Evolutionary conservation across 768 basidiomycete genomes (phyloP).

Genomic region (Hemileccinum impolitum): DNA sequence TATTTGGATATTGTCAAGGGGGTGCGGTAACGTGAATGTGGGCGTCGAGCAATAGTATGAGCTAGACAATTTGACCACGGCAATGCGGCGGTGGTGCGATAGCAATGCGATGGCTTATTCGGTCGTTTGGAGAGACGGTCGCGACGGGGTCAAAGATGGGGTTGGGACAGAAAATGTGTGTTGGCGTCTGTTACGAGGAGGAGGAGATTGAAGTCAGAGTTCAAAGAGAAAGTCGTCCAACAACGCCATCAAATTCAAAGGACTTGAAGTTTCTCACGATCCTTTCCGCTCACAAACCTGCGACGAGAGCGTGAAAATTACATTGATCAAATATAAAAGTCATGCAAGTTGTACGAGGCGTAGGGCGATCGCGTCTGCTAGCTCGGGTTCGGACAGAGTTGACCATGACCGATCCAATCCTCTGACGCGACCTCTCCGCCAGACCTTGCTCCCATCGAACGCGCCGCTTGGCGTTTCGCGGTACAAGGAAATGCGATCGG

Average conservation of each 20-base stretch:
- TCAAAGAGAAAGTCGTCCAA: conserved; percentile 20
- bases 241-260: conserved; percentile 28
- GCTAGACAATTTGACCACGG: conserved; percentile 18
- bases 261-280: conserved; percentile 23
- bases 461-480: conserved; percentile 35
- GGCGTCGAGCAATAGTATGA: conserved; percentile 11
- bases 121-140: conserved; percentile 11
- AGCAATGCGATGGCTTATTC: conserved; percentile 13
- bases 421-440: conserved; percentile 26
- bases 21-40: conserved; percentile 9
- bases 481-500: conserved; percentile 41
- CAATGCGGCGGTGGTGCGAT: conserved; percentile 22
- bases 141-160: conserved; percentile 5
- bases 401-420: too few species aligned
- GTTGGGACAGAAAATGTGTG: conserved; percentile 7
- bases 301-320: neutral
- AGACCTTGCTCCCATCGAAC: conserved; percentile 19
- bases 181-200: conserved; percentile 12
- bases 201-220: conserved; percentile 31
- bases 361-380: too few species aligned
- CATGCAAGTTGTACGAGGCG: too few species aligned
- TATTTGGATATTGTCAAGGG: conserved; percentile 15
- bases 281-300: conserved; percentile 4
- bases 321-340: neutral
- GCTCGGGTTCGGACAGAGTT: too few species aligned